These are phyloP conservation scores for Pestalotiopsis sp. DNA, from an alignment of 2,329 filamentous ascomycete genomes.

Conservation along the genomic window DNA sequence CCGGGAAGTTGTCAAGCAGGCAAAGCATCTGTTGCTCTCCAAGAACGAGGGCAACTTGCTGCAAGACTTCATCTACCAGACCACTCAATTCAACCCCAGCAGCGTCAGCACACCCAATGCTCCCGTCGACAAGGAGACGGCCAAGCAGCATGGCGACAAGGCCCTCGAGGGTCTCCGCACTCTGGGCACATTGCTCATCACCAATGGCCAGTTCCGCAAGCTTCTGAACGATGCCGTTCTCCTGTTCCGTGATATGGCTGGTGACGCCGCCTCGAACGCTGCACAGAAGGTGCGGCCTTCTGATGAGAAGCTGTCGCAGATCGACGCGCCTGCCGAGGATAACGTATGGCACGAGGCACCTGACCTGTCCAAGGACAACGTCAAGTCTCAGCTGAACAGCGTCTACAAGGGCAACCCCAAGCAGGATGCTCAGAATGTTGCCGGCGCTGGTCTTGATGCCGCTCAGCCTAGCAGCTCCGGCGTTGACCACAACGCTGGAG, in stretches of 20 bases:
- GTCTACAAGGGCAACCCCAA: conserved; percentile 56
- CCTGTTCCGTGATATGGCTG: conserved; percentile 85
- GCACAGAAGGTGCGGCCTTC: conserved; percentile 75
- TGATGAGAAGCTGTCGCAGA: conserved; percentile 73
- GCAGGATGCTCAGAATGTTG: conserved; percentile 63
- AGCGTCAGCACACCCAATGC: conserved; percentile 63
- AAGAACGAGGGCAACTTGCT: conserved; percentile 95
- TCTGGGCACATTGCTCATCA: conserved; percentile 84
- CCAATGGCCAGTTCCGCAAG: conserved; percentile 95
- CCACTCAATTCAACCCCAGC: conserved; percentile 70
- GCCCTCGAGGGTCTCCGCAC: conserved; percentile 85
- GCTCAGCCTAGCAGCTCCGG: conserved; percentile 29
- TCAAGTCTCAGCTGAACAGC: conserved; percentile 70
- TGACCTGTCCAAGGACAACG: conserved; percentile 67
- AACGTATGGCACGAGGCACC: conserved; percentile 94
- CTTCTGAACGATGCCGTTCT: conserved; percentile 80
- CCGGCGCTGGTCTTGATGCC: conserved; percentile 47
- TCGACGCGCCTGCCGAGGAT: conserved; percentile 84
- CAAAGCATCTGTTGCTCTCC: conserved; percentile 77
- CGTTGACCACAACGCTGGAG: conserved; percentile 24
- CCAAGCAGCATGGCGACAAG: conserved; percentile 81
- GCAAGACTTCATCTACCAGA: conserved; percentile 97
- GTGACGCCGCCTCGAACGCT: conserved; percentile 82
- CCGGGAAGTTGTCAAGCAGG: conserved; percentile 77
- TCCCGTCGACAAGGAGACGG: conserved; percentile 74